These are phyloP conservation scores for Podospora pseudocomata DNA, from an alignment of 495 filamentous ascomycete species.

Conservation along the genomic window DNA sequence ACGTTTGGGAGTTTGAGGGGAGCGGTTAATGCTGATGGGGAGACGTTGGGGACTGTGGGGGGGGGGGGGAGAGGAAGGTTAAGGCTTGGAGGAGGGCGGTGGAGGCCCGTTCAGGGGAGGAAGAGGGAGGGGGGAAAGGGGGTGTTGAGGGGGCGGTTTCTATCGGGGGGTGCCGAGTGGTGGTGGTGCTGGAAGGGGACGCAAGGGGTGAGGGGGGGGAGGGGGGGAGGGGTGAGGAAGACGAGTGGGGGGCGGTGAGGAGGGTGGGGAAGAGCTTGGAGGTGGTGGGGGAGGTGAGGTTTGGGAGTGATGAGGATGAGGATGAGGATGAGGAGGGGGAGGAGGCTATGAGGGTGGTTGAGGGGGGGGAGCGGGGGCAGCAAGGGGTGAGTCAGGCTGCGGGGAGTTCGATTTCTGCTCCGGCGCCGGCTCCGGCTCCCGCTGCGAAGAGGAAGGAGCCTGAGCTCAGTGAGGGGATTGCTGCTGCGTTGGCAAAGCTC, in stretches of 20 bases:
- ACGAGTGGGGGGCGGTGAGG: not conserved
- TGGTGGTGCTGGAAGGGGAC: too few species aligned
- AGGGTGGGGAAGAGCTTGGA: not conserved
- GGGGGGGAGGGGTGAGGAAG: slow-evolving; percentile 31
- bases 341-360: slow-evolving; percentile 46
- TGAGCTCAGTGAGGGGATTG: slow-evolving; percentile 49
- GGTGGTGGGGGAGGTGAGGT: not conserved
- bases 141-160: not conserved
- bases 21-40: slow-evolving; percentile 81
- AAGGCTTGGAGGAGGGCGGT: slow-evolving; percentile 76
- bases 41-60: slow-evolving; percentile 73
- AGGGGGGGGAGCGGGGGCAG: slow-evolving; percentile 23
- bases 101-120: slow-evolving; percentile 73
- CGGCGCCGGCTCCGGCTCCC: slow-evolving; percentile 1
- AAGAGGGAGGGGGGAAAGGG: slow-evolving; percentile 51
- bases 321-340: slow-evolving; percentile 45
- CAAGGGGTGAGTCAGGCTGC: not conserved
- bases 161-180: not conserved
- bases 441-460: slow-evolving; percentile 30
- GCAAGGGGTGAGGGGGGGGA: not conserved
- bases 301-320: slow-evolving; percentile 19
- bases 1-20: slow-evolving; percentile 83
- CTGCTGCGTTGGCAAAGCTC: slow-evolving; percentile 51
- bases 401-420: not conserved
- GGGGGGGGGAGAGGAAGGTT: slow-evolving; percentile 96